phyloP scores from a whole-genome alignment of 768 basidiomycete species.

The Amylocystis lapponica region DNA sequence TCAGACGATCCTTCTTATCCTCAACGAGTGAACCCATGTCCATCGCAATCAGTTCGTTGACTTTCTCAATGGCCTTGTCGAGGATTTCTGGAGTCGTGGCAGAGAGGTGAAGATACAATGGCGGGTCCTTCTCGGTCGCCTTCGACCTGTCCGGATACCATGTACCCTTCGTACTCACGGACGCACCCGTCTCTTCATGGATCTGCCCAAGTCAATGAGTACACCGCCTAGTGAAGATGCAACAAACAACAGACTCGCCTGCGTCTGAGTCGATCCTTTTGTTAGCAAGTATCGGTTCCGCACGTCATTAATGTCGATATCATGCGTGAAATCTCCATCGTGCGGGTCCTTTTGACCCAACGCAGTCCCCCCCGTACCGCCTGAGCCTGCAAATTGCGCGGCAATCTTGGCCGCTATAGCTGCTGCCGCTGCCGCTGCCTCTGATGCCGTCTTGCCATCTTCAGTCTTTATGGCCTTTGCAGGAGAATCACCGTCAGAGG shows the following conservation, averaged over 20 bases:
- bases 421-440: slow-evolving; percentile 72
- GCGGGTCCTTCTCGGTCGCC: slow-evolving; percentile 89
- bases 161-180: slow-evolving; percentile 86
- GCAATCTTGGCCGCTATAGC: slow-evolving; percentile 96
- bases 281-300: slow-evolving; percentile 93
- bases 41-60: slow-evolving; percentile 66
- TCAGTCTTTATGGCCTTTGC: slow-evolving; percentile 41
- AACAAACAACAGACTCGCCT: slow-evolving; percentile 46
- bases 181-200: slow-evolving; percentile 86
- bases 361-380: slow-evolving; percentile 29
- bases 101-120: slow-evolving; percentile 90
- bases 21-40: slow-evolving; percentile 81
- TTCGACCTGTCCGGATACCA: slow-evolving; percentile 95
- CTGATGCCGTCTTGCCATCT: slow-evolving; percentile 57
- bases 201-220: slow-evolving; percentile 45
- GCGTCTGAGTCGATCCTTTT: slow-evolving; percentile 85
- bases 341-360: slow-evolving; percentile 56
- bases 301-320: slow-evolving; percentile 96
- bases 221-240: not conserved
- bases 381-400: slow-evolving; percentile 63
- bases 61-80: slow-evolving; percentile 60
- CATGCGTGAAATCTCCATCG: slow-evolving; percentile 78
- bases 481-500: slow-evolving; percentile 37
- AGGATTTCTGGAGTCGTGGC: slow-evolving; percentile 63
- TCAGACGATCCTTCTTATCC: slow-evolving; percentile 62